Percentiles rank a stretch among this genome's conserved stretches.
Conservation (phyloP, 129 eudicot species). For the Ambrosia trifida region DNA sequence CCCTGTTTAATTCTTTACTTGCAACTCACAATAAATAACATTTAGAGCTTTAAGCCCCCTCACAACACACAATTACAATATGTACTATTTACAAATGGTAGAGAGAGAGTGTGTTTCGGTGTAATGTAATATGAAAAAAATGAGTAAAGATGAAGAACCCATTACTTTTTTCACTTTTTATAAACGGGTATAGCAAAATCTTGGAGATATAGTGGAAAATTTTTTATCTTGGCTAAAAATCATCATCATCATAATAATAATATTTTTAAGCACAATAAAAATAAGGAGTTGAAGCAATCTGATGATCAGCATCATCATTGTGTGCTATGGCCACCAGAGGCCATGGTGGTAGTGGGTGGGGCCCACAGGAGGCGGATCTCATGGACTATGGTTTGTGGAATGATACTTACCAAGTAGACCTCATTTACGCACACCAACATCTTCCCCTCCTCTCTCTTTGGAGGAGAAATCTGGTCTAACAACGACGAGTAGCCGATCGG, state of each 20-base stretch:
- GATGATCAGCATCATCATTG: constrained; percentile 35
- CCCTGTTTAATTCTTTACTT: too few species aligned
- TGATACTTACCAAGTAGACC: too few species aligned
- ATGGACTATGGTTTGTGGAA: constrained; percentile 75
- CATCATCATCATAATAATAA: constrained; percentile 20
- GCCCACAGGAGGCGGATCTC: constrained; percentile 52
- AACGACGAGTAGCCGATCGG: too few species aligned
- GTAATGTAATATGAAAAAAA: constrained; percentile 42
- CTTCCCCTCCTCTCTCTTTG: too few species aligned
- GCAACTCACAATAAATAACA: too few species aligned
- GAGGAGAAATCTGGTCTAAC: too few species aligned
- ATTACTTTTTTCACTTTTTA: background rate
- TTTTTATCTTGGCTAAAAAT: constrained; percentile 34
- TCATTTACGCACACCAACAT: too few species aligned
- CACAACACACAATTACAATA: background rate
- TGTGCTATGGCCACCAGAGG: constrained; percentile 45
- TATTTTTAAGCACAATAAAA: background rate
- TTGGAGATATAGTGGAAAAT: constrained; percentile 47
- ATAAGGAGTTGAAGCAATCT: constrained; percentile 19
- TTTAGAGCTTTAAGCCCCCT: too few species aligned
- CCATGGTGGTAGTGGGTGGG: constrained; percentile 29
- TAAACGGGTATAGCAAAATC: constrained; percentile 44
- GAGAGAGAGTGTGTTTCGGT: constrained; percentile 1
- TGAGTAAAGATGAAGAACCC: constrained; percentile 20
- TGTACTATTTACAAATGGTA: background rate